A percentile compares a stretch with the other conserved stretches of the same genome.
These are phyloP conservation scores for Aspergillus texensis DNA, from an alignment of 2,329 filamentous ascomycete species.

Conservation along the genomic window DNA sequence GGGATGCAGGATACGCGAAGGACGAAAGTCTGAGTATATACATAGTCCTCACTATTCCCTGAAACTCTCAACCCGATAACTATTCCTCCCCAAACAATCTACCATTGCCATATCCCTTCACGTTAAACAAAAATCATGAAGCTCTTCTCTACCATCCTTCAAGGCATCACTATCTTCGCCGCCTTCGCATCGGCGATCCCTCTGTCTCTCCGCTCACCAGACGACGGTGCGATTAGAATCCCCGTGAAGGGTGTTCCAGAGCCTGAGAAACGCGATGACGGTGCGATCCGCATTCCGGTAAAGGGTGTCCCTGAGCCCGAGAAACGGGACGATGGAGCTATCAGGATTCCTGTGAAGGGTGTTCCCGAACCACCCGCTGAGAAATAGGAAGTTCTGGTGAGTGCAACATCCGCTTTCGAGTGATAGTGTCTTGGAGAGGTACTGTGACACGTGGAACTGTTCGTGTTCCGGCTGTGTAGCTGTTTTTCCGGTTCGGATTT, in stretches of 20 bases:
- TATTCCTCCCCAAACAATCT: not conserved
- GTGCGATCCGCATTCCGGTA: not conserved
- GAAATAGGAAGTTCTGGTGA: not conserved
- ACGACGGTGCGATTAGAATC: not conserved
- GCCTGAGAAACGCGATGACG: not conserved
- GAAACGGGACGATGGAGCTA: not conserved
- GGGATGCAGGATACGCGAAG: too few species aligned
- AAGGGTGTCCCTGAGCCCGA: not conserved
- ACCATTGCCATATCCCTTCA: not conserved
- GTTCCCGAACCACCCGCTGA: not conserved
- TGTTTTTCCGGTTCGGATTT: not conserved
- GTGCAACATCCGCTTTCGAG: not conserved
- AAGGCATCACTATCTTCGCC: not conserved
- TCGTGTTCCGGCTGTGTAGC: too few species aligned
- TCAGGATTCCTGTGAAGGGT: not conserved
- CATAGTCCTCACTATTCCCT: not conserved
- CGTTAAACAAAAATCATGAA: not conserved
- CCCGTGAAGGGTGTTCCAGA: not conserved
- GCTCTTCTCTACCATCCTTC: not conserved
- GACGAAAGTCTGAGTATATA: too few species aligned
- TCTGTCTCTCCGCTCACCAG: not conserved
- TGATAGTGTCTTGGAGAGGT: not conserved
- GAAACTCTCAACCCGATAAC: too few species aligned
- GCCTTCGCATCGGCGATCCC: not conserved
- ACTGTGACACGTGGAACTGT: too few species aligned